A percentile compares a stretch with the other conserved stretches of the same genome.
phyloP scores from a whole-genome alignment of 139 green algal genomes.

The Pleodorina starrii region DNA sequence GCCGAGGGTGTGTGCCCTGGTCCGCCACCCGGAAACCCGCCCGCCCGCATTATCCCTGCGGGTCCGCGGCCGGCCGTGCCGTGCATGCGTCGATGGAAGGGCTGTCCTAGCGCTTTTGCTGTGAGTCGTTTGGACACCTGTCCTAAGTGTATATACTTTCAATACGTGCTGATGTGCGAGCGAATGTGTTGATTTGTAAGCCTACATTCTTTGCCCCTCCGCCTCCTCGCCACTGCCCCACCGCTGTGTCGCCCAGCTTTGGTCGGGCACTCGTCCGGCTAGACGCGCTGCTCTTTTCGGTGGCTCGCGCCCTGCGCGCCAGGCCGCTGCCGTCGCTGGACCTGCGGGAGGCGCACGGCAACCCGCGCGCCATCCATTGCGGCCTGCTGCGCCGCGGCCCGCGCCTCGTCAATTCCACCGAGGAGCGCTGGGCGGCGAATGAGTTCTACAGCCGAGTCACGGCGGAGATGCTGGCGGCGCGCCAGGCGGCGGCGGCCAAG shows the following conservation, averaged over 20 bases:
- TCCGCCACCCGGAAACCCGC: no score
- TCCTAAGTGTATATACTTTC: not conserved
- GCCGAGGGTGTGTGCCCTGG: not conserved
- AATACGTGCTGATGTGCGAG: not conserved
- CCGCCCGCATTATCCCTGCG: no score
- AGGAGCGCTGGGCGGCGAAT: not conserved
- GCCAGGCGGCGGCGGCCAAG: not conserved
- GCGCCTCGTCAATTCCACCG: not conserved
- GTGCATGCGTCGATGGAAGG: not conserved
- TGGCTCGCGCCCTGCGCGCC: not conserved
- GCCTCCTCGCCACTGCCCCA: not conserved
- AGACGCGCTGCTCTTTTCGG: conserved; percentile 27
- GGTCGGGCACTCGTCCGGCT: conserved; percentile 15
- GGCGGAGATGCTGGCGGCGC: conserved; percentile 24
- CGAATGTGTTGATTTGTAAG: not conserved
- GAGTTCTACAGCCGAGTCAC: conserved; percentile 1
- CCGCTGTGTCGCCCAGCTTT: conserved; percentile 12
- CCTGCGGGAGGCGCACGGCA: not conserved
- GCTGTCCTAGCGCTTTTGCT: not conserved
- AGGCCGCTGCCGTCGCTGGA: not conserved
- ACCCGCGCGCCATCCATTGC: not conserved
- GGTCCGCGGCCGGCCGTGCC: no score
- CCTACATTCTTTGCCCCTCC: not conserved
- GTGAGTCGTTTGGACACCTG: not conserved
- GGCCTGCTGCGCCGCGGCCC: conserved; percentile 36